These are phyloP conservation scores for Russula earlei DNA, from an alignment of 768 basidiomycete genomes.

Conservation along the genomic window DNA sequence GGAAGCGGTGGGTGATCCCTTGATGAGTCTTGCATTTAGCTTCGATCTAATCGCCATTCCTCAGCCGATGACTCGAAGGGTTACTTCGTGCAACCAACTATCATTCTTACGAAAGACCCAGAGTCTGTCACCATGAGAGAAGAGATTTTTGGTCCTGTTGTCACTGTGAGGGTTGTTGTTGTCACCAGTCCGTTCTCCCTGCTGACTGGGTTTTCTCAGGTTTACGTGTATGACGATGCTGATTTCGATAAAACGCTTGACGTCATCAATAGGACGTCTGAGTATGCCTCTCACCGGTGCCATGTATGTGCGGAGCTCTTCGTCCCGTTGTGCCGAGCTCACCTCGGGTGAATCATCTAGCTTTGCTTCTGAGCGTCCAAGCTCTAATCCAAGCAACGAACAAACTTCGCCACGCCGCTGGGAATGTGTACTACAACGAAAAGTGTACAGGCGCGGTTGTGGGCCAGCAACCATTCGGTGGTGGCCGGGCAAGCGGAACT, in stretches of 20 bases:
- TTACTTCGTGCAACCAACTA: slow-evolving; percentile 89
- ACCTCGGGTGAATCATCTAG: slow-evolving; percentile 32
- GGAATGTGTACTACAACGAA: slow-evolving; percentile 97
- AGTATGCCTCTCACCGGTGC: slow-evolving; percentile 93
- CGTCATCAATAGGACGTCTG: slow-evolving; percentile 75
- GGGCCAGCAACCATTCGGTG: slow-evolving; percentile 97
- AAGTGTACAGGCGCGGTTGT: slow-evolving; percentile 98
- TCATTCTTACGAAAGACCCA: slow-evolving; percentile 89
- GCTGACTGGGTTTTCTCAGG: slow-evolving; percentile 31
- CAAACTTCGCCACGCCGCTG: slow-evolving; percentile 81
- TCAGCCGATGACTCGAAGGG: slow-evolving; percentile 83
- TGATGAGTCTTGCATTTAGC: neutral
- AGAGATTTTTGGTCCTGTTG: slow-evolving; percentile 95
- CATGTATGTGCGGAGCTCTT: slow-evolving; percentile 46
- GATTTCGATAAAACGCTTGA: slow-evolving; percentile 83
- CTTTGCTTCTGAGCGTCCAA: slow-evolving; percentile 73
- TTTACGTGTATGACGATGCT: slow-evolving; percentile 81
- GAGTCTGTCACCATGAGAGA: slow-evolving; percentile 82
- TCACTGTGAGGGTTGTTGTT: slow-evolving; percentile 50
- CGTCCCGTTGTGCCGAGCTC: slow-evolving; percentile 10
- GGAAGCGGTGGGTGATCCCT: slow-evolving; percentile 50
- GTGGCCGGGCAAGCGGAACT: slow-evolving; percentile 85
- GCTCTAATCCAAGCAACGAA: slow-evolving; percentile 75
- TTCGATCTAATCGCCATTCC: neutral
- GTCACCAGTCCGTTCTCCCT: neutral